Percentiles rank a stretch among this genome's conserved stretches.
phyloP scores from a whole-genome alignment of 2,329 filamentous ascomycete species.

The Aspergillus oerlinghausenensis region DNA sequence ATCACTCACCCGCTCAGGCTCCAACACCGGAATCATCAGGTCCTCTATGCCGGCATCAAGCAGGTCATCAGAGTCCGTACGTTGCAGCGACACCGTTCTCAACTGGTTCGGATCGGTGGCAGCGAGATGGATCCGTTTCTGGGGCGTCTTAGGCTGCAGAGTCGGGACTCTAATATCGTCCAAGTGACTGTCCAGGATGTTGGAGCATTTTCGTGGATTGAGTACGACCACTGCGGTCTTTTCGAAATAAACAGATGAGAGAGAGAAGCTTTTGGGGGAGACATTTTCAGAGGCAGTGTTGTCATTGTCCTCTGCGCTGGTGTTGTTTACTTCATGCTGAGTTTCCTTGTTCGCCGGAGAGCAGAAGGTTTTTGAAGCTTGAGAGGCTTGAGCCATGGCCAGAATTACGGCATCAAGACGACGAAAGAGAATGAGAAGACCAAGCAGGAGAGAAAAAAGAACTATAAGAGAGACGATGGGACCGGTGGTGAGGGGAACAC shows the following conservation, averaged over 20 bases:
- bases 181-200: conserved; percentile 13
- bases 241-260: background rate
- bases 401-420: background rate
- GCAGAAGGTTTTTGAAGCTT: background rate
- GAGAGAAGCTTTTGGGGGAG: background rate
- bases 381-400: background rate
- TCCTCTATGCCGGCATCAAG: conserved; percentile 10
- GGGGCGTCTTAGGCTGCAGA: conserved; percentile 7
- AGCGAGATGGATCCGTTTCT: background rate
- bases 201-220: background rate
- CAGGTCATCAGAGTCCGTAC: background rate
- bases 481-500: background rate
- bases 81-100: background rate
- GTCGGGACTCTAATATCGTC: conserved; percentile 15
- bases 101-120: background rate
- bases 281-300: background rate
- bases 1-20: conserved; percentile 10
- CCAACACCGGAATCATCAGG: conserved; percentile 10
- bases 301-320: background rate
- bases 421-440: background rate
- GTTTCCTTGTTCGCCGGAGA: background rate
- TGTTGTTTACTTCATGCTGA: background rate
- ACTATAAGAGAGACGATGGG: background rate
- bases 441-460: background rate
- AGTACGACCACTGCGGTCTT: background rate